Percentiles rank a stretch among this genome's conserved stretches.
phyloP scores from a whole-genome alignment of 148 eudicot genomes.

The Rhododendron williamsianum region DNA sequence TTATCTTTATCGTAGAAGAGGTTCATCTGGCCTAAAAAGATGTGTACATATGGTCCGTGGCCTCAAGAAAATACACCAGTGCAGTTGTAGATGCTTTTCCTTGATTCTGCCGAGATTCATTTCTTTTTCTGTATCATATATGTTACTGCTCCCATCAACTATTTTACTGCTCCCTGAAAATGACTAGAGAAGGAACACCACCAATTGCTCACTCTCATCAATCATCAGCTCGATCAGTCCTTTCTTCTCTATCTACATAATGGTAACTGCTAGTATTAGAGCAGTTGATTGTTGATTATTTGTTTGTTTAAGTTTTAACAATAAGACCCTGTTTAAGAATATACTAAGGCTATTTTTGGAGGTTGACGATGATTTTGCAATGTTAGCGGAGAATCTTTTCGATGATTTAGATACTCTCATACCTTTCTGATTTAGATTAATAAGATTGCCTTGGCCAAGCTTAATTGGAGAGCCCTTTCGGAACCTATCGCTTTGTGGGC shows the following conservation, averaged over 20 bases:
- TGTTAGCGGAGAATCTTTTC: too few species aligned
- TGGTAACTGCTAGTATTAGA: too few species aligned
- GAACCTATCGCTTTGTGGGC: too few species aligned
- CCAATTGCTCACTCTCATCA: neutral
- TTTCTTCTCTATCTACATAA: neutral
- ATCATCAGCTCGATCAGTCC: neutral
- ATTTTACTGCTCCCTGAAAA: neutral
- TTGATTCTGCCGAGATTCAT: neutral
- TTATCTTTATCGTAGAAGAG: neutral
- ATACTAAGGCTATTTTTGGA: too few species aligned
- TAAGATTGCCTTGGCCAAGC: too few species aligned
- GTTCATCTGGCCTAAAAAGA: conserved; percentile 6
- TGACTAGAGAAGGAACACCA: neutral
- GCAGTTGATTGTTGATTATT: too few species aligned
- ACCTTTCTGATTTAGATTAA: too few species aligned
- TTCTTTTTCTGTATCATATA: neutral
- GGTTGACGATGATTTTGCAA: too few species aligned
- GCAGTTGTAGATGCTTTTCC: conserved; percentile 10
- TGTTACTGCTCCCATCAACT: neutral
- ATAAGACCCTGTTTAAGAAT: too few species aligned
- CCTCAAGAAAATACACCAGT: conserved; percentile 9
- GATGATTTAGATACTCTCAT: too few species aligned
- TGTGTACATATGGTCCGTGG: conserved; percentile 8
- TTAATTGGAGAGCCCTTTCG: too few species aligned
- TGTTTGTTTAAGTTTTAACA: too few species aligned